phyloP scores from a whole-genome alignment of 495 filamentous ascomycete genomes.

The Jackrogersella minutella region DNA sequence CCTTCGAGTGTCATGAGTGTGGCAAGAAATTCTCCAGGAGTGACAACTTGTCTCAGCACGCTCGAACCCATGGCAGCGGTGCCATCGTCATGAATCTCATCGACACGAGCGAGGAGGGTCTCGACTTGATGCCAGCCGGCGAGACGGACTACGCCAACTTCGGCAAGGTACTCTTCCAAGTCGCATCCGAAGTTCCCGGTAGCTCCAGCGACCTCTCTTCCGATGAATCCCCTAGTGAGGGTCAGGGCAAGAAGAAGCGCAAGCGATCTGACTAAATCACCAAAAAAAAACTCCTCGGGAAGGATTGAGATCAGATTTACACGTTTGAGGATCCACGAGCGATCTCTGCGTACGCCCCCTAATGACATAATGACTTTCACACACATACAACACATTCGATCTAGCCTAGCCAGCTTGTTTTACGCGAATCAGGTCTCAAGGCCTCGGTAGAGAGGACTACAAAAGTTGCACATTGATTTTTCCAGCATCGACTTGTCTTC shows the following conservation, averaged over 20 bases:
- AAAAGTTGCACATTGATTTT: conserved; percentile 50
- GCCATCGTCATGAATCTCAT: conserved; percentile 89
- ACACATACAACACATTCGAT: conserved; percentile 27
- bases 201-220: conserved; percentile 63
- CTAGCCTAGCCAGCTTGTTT: conserved; percentile 9
- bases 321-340: conserved; percentile 14
- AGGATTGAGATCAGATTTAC: conserved; percentile 24
- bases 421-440: conserved; percentile 27
- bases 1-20: conserved; percentile 95
- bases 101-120: conserved; percentile 65
- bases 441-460: conserved; percentile 43
- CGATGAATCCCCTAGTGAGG: conserved; percentile 61
- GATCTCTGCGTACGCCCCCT: conserved; percentile 34
- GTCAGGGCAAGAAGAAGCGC: conserved; percentile 73
- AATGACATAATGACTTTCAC: conserved; percentile 44
- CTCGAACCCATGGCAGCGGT: conserved; percentile 89
- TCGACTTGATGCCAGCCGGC: conserved; percentile 55
- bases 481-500: conserved; percentile 45
- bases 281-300: conserved; percentile 12
- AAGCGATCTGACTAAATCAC: conserved; percentile 67
- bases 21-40: conserved; percentile 99
- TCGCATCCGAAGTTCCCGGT: conserved; percentile 72
- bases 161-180: conserved; percentile 79
- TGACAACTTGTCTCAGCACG: conserved; percentile 96
- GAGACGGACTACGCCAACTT: conserved; percentile 68